Percentiles rank a stretch among this genome's conserved stretches.
Conservation (phyloP, 2,329 filamentous ascomycete species). For the Clathrospora elynae region DNA sequence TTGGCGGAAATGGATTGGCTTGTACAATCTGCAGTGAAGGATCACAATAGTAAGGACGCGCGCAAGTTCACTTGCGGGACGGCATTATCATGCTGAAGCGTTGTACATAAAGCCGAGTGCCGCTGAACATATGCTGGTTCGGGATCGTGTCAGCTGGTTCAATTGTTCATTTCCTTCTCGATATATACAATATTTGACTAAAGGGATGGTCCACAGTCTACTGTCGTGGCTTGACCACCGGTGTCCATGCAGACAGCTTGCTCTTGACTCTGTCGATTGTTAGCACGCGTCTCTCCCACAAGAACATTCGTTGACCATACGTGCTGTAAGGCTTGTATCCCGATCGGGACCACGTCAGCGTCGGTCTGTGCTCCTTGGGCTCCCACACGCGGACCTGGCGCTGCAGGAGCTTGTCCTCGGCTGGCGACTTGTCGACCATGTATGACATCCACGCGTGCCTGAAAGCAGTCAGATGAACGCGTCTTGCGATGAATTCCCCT, state of each 20-base stretch:
- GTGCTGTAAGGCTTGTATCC: conserved; percentile 95
- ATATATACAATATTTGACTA: conserved; percentile 34
- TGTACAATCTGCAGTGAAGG: too few species aligned
- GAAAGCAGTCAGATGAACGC: conserved; percentile 4
- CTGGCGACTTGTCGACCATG: conserved; percentile 83
- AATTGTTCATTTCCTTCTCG: conserved; percentile 7
- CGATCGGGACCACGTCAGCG: conserved; percentile 73
- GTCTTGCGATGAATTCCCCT: background rate
- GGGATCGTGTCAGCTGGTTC: background rate
- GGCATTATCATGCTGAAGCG: too few species aligned
- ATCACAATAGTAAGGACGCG: too few species aligned
- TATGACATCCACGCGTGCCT: conserved; percentile 98
- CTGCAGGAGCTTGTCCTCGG: conserved; percentile 72
- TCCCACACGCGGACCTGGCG: conserved; percentile 76
- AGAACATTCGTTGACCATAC: conserved; percentile 62
- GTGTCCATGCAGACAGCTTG: conserved; percentile 57
- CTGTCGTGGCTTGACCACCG: conserved; percentile 53
- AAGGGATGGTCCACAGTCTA: conserved; percentile 24
- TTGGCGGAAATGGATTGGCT: too few species aligned
- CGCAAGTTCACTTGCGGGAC: too few species aligned
- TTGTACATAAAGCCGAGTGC: background rate
- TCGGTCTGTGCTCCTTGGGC: conserved; percentile 71
- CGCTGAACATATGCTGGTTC: background rate
- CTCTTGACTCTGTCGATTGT: conserved; percentile 51
- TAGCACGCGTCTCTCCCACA: conserved; percentile 7